phyloP scores from a whole-genome alignment of 306 rosid species.

The Vigna nakashimae region DNA sequence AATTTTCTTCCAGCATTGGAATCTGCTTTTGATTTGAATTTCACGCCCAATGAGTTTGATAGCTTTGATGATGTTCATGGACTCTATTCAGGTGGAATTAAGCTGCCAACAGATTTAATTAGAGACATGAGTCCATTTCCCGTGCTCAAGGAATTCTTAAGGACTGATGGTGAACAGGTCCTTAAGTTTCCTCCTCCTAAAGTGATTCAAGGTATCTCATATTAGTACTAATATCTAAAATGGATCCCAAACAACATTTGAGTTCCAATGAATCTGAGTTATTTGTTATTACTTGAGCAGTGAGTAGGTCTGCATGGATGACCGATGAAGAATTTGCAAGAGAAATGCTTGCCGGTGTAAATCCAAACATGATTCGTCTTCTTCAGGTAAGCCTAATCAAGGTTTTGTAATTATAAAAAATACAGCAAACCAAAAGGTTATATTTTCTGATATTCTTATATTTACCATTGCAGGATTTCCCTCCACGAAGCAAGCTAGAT shows the following conservation, averaged over 20 bases:
- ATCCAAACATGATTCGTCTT: conserved; percentile 56
- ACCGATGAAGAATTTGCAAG: conserved; percentile 77
- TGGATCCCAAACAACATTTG: background rate
- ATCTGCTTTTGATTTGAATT: conserved; percentile 46
- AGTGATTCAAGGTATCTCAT: conserved; percentile 63
- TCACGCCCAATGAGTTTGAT: conserved; percentile 58
- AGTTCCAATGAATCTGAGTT: background rate
- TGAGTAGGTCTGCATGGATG: conserved; percentile 64
- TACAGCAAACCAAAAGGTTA: background rate
- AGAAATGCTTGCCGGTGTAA: conserved; percentile 76
- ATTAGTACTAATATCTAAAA: background rate
- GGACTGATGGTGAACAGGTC: conserved; percentile 68
- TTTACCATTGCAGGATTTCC: conserved; percentile 62
- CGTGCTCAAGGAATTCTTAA: conserved; percentile 64
- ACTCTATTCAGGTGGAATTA: conserved; percentile 66
- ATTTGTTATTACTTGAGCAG: conserved; percentile 45
- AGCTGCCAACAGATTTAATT: conserved; percentile 55
- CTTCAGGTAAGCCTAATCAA: conserved; percentile 49
- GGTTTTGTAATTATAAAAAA: background rate
- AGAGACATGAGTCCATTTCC: conserved; percentile 59
- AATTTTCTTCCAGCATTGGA: conserved; percentile 54
- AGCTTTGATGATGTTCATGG: conserved; percentile 61
- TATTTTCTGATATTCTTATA: background rate
- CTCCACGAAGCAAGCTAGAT: conserved; percentile 72
- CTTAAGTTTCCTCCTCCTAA: conserved; percentile 71